phyloP scores from a whole-genome alignment of 768 basidiomycete species.

The Agrocybe chaxingu region DNA sequence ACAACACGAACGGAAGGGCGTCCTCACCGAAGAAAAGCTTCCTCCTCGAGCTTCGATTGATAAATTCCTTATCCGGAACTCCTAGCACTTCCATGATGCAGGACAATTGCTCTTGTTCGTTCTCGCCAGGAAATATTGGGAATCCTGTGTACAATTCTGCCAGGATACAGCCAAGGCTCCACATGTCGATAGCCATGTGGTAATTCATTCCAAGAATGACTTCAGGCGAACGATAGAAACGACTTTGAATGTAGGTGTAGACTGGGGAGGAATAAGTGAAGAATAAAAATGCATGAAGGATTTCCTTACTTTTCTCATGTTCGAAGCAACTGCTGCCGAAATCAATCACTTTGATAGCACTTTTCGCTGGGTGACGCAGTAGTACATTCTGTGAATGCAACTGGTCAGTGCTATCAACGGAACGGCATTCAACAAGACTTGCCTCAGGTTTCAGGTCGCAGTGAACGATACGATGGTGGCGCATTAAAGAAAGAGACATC shows the following conservation, averaged over 20 bases:
- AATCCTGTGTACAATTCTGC: constrained; percentile 97
- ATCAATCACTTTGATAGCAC: constrained; percentile 97
- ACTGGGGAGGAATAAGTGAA: constrained; percentile 46
- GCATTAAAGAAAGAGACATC: constrained; percentile 85
- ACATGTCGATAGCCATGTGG: constrained; percentile 99
- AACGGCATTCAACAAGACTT: constrained; percentile 15
- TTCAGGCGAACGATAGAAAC: constrained; percentile 99
- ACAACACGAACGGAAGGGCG: constrained; percentile 4
- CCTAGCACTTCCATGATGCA: constrained; percentile 99
- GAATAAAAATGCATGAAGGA: constrained; percentile 1
- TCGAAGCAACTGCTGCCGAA: constrained; percentile 99
- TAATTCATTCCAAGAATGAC: constrained; percentile 99
- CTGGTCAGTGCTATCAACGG: constrained; percentile 5
- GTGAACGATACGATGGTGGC: constrained; percentile 96
- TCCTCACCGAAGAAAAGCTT: constrained; percentile 91
- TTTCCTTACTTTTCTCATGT: constrained; percentile 87
- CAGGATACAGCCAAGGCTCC: constrained; percentile 97
- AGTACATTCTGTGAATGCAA: constrained; percentile 74
- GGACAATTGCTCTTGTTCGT: constrained; percentile 95
- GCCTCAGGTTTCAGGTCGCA: constrained; percentile 99
- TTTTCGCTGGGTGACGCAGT: constrained; percentile 91
- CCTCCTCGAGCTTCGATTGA: constrained; percentile 91
- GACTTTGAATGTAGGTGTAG: constrained; percentile 98
- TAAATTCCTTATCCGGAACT: constrained; percentile 89
- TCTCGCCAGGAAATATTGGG: constrained; percentile 98